Conservation (phyloP, 225 moss, liverwort and hornwort genomes). For the Bryum argenteum region DNA sequence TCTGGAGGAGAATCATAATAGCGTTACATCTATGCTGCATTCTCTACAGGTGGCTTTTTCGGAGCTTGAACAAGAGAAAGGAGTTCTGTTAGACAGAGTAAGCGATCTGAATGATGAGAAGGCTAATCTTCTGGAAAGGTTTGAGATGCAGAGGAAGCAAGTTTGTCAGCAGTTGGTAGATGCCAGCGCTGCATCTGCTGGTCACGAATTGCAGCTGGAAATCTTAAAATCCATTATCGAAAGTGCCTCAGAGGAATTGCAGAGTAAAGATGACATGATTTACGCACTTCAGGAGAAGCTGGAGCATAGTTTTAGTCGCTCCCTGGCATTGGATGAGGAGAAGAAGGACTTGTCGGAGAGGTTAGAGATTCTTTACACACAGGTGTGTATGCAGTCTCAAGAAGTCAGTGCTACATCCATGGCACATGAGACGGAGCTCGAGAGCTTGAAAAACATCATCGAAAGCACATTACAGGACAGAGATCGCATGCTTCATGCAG, state of each 20-base stretch:
- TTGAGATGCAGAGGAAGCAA: constrained; percentile 33
- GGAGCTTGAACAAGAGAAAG: constrained; percentile 30
- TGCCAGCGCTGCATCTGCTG: constrained; percentile 18
- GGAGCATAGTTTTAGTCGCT: background rate
- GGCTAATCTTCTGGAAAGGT: constrained; percentile 24
- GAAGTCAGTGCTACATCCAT: constrained; percentile 4
- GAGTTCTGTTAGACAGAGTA: constrained; percentile 21
- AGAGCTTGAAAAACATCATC: constrained; percentile 10
- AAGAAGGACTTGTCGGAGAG: background rate
- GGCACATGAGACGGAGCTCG: constrained; percentile 7
- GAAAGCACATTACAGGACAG: constrained; percentile 30
- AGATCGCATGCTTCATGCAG: background rate
- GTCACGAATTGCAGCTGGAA: constrained; percentile 32
- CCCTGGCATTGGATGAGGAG: background rate
- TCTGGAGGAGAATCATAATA: constrained; percentile 27
- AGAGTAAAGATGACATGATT: constrained; percentile 25
- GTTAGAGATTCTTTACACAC: constrained; percentile 3
- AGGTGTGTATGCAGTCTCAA: constrained; percentile 10
- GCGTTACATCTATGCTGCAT: constrained; percentile 19
- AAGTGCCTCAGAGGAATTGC: constrained; percentile 31
- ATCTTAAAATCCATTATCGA: constrained; percentile 37
- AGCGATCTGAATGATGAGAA: constrained; percentile 23
- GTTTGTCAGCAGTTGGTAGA: constrained; percentile 31
- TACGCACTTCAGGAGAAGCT: constrained; percentile 22
- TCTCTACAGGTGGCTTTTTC: constrained; percentile 31